These are phyloP conservation scores for Durotheca rogersii DNA, from an alignment of 495 filamentous ascomycete genomes.

Conservation along the genomic window DNA sequence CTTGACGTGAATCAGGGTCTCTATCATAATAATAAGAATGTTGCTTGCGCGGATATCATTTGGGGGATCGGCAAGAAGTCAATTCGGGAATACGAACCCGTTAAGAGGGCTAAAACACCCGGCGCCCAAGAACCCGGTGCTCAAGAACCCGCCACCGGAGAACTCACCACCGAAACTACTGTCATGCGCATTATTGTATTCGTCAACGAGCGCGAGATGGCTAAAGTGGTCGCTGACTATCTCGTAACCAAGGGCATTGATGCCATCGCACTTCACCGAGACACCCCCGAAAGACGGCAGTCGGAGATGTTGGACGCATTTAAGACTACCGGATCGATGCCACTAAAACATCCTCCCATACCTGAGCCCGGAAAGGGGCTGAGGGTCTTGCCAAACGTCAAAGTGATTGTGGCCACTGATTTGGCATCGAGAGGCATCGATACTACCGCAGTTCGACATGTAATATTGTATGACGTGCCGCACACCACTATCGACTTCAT, in stretches of 20 bases:
- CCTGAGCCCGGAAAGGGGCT: constrained; percentile 27
- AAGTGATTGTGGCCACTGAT: constrained; percentile 92
- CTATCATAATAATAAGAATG: constrained; percentile 83
- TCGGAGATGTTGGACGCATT: constrained; percentile 74
- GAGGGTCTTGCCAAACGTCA: constrained; percentile 62
- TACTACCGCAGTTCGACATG: constrained; percentile 85
- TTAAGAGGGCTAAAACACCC: too few relatives aligned
- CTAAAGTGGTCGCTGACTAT: constrained; percentile 75
- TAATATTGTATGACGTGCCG: constrained; percentile 92
- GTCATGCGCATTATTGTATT: constrained; percentile 91
- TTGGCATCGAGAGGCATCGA: constrained; percentile 91
- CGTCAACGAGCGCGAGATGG: constrained; percentile 93
- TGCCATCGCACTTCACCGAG: constrained; percentile 76
- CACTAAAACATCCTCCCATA: constrained; percentile 20
- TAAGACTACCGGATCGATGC: constrained; percentile 56
- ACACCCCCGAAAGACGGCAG: constrained; percentile 71
- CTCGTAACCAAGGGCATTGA: constrained; percentile 83
- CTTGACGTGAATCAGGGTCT: constrained; percentile 87
- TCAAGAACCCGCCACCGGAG: constrained; percentile 38
- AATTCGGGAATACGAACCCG: too few relatives aligned
- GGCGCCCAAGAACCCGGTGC: too few relatives aligned
- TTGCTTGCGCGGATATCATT: constrained; percentile 92
- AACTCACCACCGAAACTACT: too few relatives aligned
- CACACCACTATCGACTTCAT: constrained; percentile 97
- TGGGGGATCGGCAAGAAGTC: constrained; percentile 87